Evolutionary conservation across 2,329 filamentous ascomycete species (phyloP), one percentile per base, ranked within the genome.

Genomic region (Acrocalymma vagum): DNA sequence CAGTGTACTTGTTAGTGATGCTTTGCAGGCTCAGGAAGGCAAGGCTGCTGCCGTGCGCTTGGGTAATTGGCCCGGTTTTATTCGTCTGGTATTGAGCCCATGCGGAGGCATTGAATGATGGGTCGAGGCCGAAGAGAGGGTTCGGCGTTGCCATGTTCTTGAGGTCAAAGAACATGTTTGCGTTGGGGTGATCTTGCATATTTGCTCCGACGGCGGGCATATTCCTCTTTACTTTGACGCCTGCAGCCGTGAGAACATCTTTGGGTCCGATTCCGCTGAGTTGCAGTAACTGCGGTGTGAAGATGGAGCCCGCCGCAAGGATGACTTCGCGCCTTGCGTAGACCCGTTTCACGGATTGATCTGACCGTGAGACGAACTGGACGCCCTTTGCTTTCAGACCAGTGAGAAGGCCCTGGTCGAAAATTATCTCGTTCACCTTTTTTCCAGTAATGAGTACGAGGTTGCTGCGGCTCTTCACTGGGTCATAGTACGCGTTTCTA

Each of bases 291-390:
- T 69, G 62, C 79, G 81, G 5, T 77, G 84, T 8, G 79, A 83
- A 56, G 78, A 76, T 26, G 80, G 54, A 69, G 18, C 74, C 78
- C 0, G 84, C 84, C 1, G 81, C 82, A 3, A 87, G 62, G 24
- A 87, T 76, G 7, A 86, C 76, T 48, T 87, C 84, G 11, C 42
- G 48, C 10, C 33, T 48, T 1, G 62, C 60, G n/a, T 48, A 58
- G 9, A 59, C 58, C 24, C 47, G 31, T 7, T 51, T 53, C 6
- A 53, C 31, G 0, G 55, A 51, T 5, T 49, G 45, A 33, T 57
- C 55, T 3, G 35, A 38, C 2, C 52, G 48, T 3, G 55, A 58
- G n/a, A 45, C 47, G 18, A 45, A 56, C 28, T 60, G 50, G 3
- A 60, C 48, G 2, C 57, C 56, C n/a, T 37, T 58, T 11, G 58